Evolutionary conservation across 352 stramenopile genomes (phyloP).

Genomic region (Phytophthora multivora): DNA sequence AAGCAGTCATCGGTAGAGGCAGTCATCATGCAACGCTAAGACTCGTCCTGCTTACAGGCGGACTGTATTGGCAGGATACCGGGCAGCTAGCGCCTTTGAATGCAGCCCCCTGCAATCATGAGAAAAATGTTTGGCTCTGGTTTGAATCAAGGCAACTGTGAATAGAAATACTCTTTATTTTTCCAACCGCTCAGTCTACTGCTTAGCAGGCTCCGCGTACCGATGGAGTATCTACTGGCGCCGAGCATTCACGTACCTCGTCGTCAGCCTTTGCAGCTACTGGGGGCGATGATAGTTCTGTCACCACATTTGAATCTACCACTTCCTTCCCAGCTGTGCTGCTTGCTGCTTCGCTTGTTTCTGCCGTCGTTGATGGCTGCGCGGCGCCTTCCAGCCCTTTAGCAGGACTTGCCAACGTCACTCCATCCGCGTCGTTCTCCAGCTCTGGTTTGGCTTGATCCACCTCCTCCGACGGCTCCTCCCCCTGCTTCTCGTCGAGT

Average conservation of each 20-base stretch:
- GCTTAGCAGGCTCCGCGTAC: no score
- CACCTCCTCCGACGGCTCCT: constrained; percentile 2
- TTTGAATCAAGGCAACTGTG: constrained; percentile 12
- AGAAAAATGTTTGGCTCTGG: constrained; percentile 7
- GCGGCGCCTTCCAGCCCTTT: background rate
- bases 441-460: background rate
- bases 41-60: constrained; percentile 2
- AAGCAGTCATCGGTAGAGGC: constrained; percentile 24
- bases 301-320: background rate
- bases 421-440: background rate
- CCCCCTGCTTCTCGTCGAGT: constrained; percentile 11
- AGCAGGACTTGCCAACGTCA: background rate
- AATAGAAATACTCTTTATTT: background rate
- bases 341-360: constrained; percentile 14
- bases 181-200: no score
- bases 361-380: constrained; percentile 15
- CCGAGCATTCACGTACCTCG: constrained; percentile 25
- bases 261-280: constrained; percentile 14
- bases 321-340: background rate
- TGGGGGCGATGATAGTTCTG: background rate
- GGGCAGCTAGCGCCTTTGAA: background rate
- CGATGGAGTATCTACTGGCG: background rate
- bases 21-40: constrained; percentile 16
- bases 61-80: background rate
- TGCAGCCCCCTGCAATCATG: background rate